Base-by-base conservation (phyloP, 108 stramenopile species). In the Fragilariopsis cylindrus region DNA sequence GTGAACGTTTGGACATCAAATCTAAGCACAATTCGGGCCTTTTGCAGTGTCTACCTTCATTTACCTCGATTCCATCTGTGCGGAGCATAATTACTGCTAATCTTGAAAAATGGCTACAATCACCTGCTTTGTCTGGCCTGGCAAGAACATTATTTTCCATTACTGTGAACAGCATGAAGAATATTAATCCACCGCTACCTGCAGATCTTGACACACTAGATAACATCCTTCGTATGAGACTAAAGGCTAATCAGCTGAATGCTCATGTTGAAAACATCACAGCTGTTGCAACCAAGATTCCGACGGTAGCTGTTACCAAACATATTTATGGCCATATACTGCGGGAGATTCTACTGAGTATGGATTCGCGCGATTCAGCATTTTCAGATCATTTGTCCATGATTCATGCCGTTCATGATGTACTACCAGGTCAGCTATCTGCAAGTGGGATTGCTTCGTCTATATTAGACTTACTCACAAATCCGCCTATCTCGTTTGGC, bases 11-110 rank as follows among this genome's bases (percentile, higher is more conserved):
- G 45, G 86, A 84, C 68, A 67, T 75, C 19, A 92, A 90, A 79
- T 76, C 85, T n/a, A 92, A 89, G 79, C 92, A 92, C 72, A 92
- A 90, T 53, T 89, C 88, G 43, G 82, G 86, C 2, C 86, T 92
- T 3, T 70, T 92, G 4, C 78, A 80, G 57, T 58, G 76, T 5
- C 77, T 92, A 9, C 86, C 86, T n/a, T 57, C 40, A 3, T 92
- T 90, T 70, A 60, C 78, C 15, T 74, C 75, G 18, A 81, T 92
- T 50, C 85, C 92, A 16, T 46, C 54, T 56, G 86, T 92, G 4
- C 65, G 92, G 50, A 56, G 76, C 13, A 75, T 87, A 7, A 71
- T 85, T 9, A 84, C 92, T 11, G 60, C 66, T 8, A 78, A 87
- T 72, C 75, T 92, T 65, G 85, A 87, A 70, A 79, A 77, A 64